These are phyloP conservation scores for Coleophoma cylindrospora DNA, from an alignment of 2,329 filamentous ascomycete genomes.

Conservation along the genomic window DNA sequence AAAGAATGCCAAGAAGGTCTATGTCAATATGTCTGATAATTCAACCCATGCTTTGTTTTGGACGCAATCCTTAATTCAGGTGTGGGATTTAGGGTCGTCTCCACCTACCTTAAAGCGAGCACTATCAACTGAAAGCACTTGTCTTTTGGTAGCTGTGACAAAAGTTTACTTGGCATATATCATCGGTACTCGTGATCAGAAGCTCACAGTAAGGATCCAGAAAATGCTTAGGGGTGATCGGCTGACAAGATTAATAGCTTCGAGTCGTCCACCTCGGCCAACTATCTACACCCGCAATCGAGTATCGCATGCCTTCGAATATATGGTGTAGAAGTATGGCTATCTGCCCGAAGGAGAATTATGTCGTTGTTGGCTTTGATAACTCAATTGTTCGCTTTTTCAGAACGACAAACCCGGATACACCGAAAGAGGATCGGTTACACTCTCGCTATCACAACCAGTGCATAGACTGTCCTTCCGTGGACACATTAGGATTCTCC, in stretches of 20 bases:
- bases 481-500: conserved; percentile 35
- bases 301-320: conserved; percentile 33
- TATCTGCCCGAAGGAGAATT: conserved; percentile 33
- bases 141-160: conserved; percentile 31
- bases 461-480: conserved; percentile 29
- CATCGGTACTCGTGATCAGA: conserved; percentile 34
- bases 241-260: conserved; percentile 21
- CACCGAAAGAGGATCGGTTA: conserved; percentile 31
- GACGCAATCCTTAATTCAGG: conserved; percentile 31
- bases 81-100: conserved; percentile 33
- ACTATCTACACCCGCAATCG: conserved; percentile 24
- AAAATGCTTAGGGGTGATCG: too few species aligned
- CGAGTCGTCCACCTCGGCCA: conserved; percentile 32
- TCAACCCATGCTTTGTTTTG: conserved; percentile 34
- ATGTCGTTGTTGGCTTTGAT: conserved; percentile 35
- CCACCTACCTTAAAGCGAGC: conserved; percentile 28
- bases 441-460: conserved; percentile 28
- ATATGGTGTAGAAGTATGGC: conserved; percentile 34
- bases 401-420: conserved; percentile 27
- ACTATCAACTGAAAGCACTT: conserved; percentile 32
- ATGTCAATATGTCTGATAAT: conserved; percentile 32
- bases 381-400: conserved; percentile 34
- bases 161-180: conserved; percentile 33
- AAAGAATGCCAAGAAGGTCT: conserved; percentile 28
- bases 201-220: conserved; percentile 29